phyloP scores from a whole-genome alignment of 805 yeast species.

The Spathaspora hagerdaliae region DNA sequence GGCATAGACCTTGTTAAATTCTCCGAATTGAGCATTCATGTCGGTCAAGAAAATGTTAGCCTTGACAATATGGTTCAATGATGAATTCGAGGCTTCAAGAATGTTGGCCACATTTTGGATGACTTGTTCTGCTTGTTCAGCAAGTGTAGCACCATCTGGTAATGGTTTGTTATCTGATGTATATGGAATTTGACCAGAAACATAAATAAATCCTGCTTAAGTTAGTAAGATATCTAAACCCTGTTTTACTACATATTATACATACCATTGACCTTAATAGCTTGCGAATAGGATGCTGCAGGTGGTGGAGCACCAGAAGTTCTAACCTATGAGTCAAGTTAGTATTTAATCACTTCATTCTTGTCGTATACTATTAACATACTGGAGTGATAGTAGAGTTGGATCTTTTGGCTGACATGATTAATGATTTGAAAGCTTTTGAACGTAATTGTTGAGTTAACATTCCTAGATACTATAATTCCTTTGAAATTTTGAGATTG shows the following conservation, averaged over 20 bases:
- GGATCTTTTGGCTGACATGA: constrained; percentile 23
- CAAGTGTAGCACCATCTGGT: constrained; percentile 60
- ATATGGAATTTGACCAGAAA: constrained; percentile 93
- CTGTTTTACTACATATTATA: constrained; percentile 4
- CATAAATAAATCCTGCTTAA: constrained; percentile 66
- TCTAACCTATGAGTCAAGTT: constrained; percentile 40
- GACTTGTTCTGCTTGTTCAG: constrained; percentile 74
- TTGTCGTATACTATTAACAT: constrained; percentile 13
- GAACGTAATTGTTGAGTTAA: constrained; percentile 16
- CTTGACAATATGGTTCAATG: constrained; percentile 80
- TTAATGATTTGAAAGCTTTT: constrained; percentile 12
- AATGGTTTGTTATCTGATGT: constrained; percentile 78
- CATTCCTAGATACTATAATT: constrained; percentile 8
- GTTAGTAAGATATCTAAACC: neutral
- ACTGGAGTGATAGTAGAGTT: constrained; percentile 26
- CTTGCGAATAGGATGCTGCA: constrained; percentile 95
- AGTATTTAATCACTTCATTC: constrained; percentile 5
- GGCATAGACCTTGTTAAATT: constrained; percentile 81
- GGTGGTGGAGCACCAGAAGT: constrained; percentile 90
- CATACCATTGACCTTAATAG: constrained; percentile 75
- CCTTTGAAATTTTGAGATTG: no score
- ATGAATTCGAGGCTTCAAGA: constrained; percentile 80
- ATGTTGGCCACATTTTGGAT: constrained; percentile 66
- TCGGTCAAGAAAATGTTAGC: constrained; percentile 88
- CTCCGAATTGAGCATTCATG: constrained; percentile 72